Conservation (phyloP, 768 basidiomycete genomes). For the Sarcodon sp. region DNA sequence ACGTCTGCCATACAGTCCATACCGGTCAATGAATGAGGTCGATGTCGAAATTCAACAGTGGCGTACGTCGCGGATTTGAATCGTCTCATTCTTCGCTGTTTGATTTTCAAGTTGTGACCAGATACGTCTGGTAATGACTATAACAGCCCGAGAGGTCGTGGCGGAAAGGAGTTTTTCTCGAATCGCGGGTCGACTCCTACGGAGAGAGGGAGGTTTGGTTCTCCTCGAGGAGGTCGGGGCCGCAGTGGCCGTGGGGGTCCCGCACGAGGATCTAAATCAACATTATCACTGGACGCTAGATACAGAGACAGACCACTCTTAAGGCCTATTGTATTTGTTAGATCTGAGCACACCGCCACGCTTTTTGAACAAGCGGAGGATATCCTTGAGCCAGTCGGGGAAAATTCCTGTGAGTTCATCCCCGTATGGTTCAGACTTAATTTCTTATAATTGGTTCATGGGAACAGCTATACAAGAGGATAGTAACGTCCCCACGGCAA, state of each 20-base stretch:
- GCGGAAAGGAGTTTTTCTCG: not conserved
- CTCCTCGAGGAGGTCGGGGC: conserved; percentile 8
- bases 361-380: conserved; percentile 49
- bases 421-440: not conserved
- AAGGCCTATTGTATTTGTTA: conserved; percentile 60
- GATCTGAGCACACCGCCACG: conserved; percentile 34
- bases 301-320: conserved; percentile 40
- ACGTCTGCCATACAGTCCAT: not conserved
- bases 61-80: not conserved
- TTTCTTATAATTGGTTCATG: not conserved
- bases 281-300: conserved; percentile 27
- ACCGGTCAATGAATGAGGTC: not conserved
- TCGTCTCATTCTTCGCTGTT: not conserved
- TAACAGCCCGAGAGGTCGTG: not conserved
- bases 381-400: conserved; percentile 37
- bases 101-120: not conserved
- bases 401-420: conserved; percentile 33
- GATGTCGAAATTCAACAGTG: not conserved
- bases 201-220: not conserved
- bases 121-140: not conserved
- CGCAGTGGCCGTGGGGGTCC: conserved; percentile 12
- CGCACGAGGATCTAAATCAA: conserved; percentile 33
- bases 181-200: not conserved
- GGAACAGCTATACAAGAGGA: conserved; percentile 32
- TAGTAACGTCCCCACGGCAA: conserved; percentile 57